These are phyloP conservation scores for Ceratonia siliqua DNA, from an alignment of 306 rosid genomes.

Conservation along the genomic window DNA sequence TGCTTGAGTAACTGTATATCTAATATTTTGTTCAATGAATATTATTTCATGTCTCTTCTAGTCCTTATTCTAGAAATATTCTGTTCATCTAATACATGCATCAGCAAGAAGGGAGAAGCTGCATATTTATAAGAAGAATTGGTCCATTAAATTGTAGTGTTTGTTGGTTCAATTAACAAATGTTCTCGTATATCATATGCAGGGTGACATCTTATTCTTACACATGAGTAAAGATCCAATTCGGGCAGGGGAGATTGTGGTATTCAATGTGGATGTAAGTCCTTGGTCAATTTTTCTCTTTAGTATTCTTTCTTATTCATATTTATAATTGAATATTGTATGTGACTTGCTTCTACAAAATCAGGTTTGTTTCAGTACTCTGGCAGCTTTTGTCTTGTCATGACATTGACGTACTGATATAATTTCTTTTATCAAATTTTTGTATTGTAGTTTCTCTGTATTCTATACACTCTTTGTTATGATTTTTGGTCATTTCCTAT, in stretches of 20 bases:
- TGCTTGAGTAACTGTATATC: neutral
- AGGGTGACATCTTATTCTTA: slow-evolving; percentile 94
- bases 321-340: neutral
- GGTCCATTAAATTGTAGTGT: neutral
- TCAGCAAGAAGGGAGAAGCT: neutral
- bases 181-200: slow-evolving; percentile 23
- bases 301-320: neutral
- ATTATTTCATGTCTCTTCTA: slow-evolving; percentile 4
- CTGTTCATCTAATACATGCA: neutral
- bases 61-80: neutral
- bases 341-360: neutral
- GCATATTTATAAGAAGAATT: neutral
- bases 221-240: slow-evolving; percentile 93
- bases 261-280: slow-evolving; percentile 88
- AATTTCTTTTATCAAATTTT: neutral
- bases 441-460: neutral
- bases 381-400: neutral
- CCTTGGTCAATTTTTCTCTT: neutral
- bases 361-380: neutral
- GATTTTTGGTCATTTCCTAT: neutral
- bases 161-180: slow-evolving; percentile 18
- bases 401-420: neutral
- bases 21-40: neutral
- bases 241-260: slow-evolving; percentile 97
- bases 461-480: neutral